Evolutionary conservation across 768 basidiomycete genomes (phyloP), one percentile per base, ranked within the genome.

Genomic region (Rhodotorula diobovata): DNA sequence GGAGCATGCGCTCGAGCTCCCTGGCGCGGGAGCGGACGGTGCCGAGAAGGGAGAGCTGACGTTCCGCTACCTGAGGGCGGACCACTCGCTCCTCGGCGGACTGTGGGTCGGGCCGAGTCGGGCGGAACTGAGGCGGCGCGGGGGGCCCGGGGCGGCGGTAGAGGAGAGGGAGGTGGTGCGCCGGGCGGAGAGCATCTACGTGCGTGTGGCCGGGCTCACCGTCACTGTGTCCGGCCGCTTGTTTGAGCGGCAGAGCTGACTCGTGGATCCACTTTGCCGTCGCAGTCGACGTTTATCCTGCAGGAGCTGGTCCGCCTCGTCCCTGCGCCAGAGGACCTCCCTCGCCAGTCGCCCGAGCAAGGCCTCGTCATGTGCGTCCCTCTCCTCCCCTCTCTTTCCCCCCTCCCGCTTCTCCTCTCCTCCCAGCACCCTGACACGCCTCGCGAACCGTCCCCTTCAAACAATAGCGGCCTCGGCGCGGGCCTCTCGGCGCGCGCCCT

Each of bases 301-400:
- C 94, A 97, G 79, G 95, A 97, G 78, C 90, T 89, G 4, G 88
- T 83, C 23, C 85, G 90, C 18, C 80, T 97, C 41, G 85, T 89
- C 21, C 83, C 87, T 69, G 85, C 83, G 58, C 83, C 85, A 0
- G 39, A 41, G 1, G 70, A 62, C 32, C 28, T 67, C 0, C 63
- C 65, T 34, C 71, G 75, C 51, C 77, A 81, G 56, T 71, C 76
- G 55, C 80, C 79, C 75, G 82, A 86, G 69, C 87, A 85, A 76
- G 90, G 85, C 7, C 81, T 90, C 71, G 81, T 90, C 65, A 91
- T 91, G 92, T 91, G 79, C 73, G 87, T 78, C 46, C 23, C 68
- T 51, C 21, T 14, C 21, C 41, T 45, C 15, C 41, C 6, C n/a
- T 23, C 37, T 10, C 45, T 20, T 62, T 4, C 28, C 63, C n/a